These are phyloP conservation scores for Collybia sp. DNA, from an alignment of 768 basidiomycete genomes.

Conservation along the genomic window DNA sequence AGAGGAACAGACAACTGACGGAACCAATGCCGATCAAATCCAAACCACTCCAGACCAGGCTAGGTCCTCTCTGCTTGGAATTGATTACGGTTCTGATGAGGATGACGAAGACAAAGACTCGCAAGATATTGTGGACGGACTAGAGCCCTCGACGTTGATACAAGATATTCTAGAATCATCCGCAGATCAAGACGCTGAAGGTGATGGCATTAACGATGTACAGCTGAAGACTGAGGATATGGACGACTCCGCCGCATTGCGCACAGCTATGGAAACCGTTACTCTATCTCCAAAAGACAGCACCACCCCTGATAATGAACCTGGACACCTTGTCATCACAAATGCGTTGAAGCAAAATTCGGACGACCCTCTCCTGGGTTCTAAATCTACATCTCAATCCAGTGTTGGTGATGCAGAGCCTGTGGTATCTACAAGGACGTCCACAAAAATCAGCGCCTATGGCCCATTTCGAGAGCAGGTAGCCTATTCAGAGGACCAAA, in stretches of 20 bases:
- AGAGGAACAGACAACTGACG: background rate
- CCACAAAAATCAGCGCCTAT: conserved; percentile 39
- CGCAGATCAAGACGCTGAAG: conserved; percentile 16
- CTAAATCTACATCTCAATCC: conserved; percentile 35
- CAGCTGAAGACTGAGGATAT: conserved; percentile 42
- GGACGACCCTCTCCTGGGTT: conserved; percentile 47
- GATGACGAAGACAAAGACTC: conserved; percentile 59
- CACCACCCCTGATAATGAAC: too few relatives aligned
- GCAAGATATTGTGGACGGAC: conserved; percentile 50
- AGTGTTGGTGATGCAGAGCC: conserved; percentile 29
- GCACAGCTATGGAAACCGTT: conserved; percentile 2
- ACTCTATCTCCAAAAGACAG: too few relatives aligned
- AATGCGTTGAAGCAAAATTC: conserved; percentile 47
- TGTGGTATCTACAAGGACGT: conserved; percentile 28
- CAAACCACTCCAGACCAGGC: conserved; percentile 10
- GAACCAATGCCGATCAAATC: conserved; percentile 15
- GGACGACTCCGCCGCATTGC: conserved; percentile 48
- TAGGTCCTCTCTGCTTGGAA: conserved; percentile 30
- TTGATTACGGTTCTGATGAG: conserved; percentile 62
- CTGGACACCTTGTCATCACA: background rate
- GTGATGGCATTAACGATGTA: conserved; percentile 18
- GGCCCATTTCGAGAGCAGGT: conserved; percentile 58
- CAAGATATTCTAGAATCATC: conserved; percentile 51
- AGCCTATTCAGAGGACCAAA: conserved; percentile 54
- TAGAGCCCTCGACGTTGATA: conserved; percentile 50